Evolutionary conservation across 768 basidiomycete species (phyloP), one percentile per base, ranked within the genome.

Genomic region (Trichaptum fuscoviolaceum): DNA sequence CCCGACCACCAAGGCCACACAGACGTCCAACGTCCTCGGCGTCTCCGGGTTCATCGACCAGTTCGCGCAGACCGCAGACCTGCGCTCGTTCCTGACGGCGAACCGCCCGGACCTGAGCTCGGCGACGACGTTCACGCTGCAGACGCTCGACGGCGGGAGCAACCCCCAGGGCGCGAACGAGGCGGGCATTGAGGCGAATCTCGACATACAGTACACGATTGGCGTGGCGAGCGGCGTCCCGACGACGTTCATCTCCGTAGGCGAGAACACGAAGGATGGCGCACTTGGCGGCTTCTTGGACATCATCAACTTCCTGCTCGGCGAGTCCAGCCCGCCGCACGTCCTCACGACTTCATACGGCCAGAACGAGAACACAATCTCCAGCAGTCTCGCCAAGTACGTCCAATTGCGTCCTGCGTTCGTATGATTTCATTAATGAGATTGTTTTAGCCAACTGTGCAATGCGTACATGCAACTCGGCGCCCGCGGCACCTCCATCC

Each of bases 131-230:
- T 80, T 80, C 69, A 64, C 75, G 18, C 67, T 77, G 10, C 72
- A 77, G 65, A 74, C 75, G 20, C 69, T 80, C n/a, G 79, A 80
- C 64, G 79, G 77, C 5, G 79, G 79, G 12, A 12, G 18, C 2
- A 77, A 80, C 67, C 64, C 77, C 0, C 79, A 80, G 66, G 57
- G 69, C 10, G 66, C 72, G 2, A 42, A 36, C 9, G 26, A 73
- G 18, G 78, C 77, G 0, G 79, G 79, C 24, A 67, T 73, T 23
- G 79, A 80, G 68, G 79, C 79, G 68, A 72, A 73, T 68, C 68
- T 73, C 60, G 77, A 80, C 64, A 74, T 75, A 27, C 73, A 80
- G 63, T 80, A 79, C 69, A 77, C 77, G 9, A 73, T 79, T 24
- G 78, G 78, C 27, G 64, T 78, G 12, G 77, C 78, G n/a, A 73